Evolutionary conservation across 371 early-diverging fungal species (phyloP).

Genomic region (Syncephalastrum sp.): DNA sequence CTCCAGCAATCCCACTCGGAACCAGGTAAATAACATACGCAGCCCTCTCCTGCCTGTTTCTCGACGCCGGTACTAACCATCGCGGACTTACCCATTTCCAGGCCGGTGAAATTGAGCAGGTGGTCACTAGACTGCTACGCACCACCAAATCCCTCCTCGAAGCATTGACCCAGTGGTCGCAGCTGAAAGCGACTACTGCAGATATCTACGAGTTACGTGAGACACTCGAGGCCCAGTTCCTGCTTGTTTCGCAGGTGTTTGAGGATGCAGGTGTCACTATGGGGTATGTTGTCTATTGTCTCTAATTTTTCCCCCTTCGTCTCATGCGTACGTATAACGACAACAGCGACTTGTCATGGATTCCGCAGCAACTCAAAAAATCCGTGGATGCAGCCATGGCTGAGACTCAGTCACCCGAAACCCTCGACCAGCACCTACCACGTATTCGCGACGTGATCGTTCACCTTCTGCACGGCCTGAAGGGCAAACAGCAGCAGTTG

Average conservation of each 20-base stretch:
- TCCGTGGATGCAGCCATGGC: constrained; percentile 55
- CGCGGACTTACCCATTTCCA: constrained; percentile 8
- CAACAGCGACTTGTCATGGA: constrained; percentile 55
- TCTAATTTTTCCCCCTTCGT: background rate
- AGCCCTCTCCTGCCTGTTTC: background rate
- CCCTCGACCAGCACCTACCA: constrained; percentile 58
- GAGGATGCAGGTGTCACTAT: constrained; percentile 52
- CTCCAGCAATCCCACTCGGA: constrained; percentile 7
- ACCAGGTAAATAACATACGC: constrained; percentile 6
- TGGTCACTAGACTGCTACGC: constrained; percentile 58
- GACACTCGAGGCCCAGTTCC: constrained; percentile 56
- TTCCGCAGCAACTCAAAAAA: constrained; percentile 54
- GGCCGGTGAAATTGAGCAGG: constrained; percentile 59
- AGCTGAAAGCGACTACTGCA: constrained; percentile 37
- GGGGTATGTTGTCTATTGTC: constrained; percentile 36
- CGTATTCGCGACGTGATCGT: constrained; percentile 66
- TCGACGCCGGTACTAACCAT: background rate
- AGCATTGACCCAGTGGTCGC: constrained; percentile 60
- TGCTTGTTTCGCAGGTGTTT: constrained; percentile 55
- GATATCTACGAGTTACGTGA: constrained; percentile 60
- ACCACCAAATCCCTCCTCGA: constrained; percentile 61
- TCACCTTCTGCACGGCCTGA: constrained; percentile 59
- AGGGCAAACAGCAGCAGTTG: constrained; percentile 55
- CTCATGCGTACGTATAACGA: background rate
- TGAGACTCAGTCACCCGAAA: constrained; percentile 52